A percentile compares a stretch with the other conserved stretches of the same genome.
These are phyloP conservation scores for Juglanconis oblonga DNA, from an alignment of 2,329 filamentous ascomycete genomes.

Conservation along the genomic window DNA sequence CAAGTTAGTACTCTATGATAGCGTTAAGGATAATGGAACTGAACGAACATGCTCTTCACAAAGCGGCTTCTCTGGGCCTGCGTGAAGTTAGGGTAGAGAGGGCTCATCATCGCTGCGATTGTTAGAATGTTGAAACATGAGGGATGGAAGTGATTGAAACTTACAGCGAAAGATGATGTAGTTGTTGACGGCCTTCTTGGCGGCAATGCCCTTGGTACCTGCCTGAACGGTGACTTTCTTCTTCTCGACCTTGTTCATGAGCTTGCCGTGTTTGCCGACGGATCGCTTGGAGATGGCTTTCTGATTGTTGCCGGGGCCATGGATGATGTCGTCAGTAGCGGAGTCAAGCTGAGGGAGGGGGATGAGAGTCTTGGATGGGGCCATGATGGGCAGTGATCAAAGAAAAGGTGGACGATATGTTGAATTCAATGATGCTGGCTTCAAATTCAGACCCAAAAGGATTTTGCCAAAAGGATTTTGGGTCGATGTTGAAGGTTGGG, in stretches of 20 bases:
- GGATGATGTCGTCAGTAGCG: neutral
- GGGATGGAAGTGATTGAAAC: neutral
- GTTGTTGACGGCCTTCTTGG: conserved; percentile 9
- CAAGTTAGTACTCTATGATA: too few relatives aligned
- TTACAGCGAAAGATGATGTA: conserved; percentile 13
- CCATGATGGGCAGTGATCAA: neutral
- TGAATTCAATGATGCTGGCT: too few relatives aligned
- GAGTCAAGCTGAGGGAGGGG: neutral
- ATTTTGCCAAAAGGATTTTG: too few relatives aligned
- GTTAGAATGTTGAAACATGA: neutral
- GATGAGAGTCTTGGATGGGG: neutral
- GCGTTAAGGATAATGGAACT: too few relatives aligned
- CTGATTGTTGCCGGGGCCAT: neutral
- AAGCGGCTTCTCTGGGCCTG: neutral
- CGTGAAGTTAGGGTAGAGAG: neutral
- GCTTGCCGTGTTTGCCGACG: neutral
- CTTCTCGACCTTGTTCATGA: neutral
- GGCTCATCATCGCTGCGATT: neutral
- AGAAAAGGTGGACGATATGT: too few relatives aligned
- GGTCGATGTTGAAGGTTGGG: too few relatives aligned
- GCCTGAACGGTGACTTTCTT: neutral
- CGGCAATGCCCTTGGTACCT: neutral
- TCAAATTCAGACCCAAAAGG: too few relatives aligned
- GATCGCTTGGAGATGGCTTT: too few relatives aligned
- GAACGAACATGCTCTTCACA: conserved; percentile 11